These are phyloP conservation scores for Buxus sempervirens DNA, from an alignment of 164 flowering plant species.

Conservation along the genomic window DNA sequence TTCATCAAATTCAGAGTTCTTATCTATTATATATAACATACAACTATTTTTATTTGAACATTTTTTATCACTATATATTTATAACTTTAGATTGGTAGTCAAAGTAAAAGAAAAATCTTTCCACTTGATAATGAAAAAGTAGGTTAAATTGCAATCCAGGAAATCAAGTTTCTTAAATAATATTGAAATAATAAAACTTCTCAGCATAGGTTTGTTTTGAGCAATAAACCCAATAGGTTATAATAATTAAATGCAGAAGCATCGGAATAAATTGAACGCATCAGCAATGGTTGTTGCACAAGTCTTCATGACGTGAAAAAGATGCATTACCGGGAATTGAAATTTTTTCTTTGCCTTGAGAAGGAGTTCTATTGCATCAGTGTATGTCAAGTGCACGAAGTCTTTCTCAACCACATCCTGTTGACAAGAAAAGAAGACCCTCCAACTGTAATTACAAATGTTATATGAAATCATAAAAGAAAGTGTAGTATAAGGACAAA, in stretches of 20 bases:
- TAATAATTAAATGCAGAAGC: not conserved
- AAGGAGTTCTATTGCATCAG: conserved; percentile 90
- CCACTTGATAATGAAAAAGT: too few relatives aligned
- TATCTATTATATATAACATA: too few relatives aligned
- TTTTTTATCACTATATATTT: too few relatives aligned
- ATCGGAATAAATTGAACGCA: not conserved
- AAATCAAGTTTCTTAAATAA: not conserved
- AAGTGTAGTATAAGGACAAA: not conserved
- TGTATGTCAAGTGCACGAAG: conserved; percentile 82
- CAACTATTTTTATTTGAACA: too few relatives aligned
- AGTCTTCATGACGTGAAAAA: not conserved
- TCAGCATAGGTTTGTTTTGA: not conserved
- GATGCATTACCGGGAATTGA: conserved; percentile 73
- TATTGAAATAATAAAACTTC: not conserved
- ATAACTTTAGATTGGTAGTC: too few relatives aligned
- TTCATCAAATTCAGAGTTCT: too few relatives aligned
- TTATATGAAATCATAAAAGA: conserved; percentile 4
- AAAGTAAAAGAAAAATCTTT: too few relatives aligned
- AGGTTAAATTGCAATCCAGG: not conserved
- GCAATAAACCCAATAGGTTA: not conserved
- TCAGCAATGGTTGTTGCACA: not conserved
- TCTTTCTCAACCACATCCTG: conserved; percentile 88
- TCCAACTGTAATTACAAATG: not conserved
- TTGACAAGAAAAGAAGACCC: conserved; percentile 4
- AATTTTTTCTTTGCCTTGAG: conserved; percentile 71